Base-by-base conservation (phyloP, 805 yeast genomes). In the Candida ponderosae region DNA sequence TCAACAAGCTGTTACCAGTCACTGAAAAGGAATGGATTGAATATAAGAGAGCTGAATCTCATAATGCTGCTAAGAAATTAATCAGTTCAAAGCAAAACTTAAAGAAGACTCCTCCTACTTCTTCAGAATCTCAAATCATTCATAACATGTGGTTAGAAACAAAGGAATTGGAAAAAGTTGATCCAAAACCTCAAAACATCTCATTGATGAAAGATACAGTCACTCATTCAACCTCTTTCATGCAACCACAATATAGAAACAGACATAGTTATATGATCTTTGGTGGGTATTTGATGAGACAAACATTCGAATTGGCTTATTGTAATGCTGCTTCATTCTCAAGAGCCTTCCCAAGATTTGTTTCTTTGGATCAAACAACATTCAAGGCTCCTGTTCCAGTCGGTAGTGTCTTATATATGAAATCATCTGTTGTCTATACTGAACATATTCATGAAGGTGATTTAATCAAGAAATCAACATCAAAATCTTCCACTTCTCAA, bases 221-320 rank as follows among this genome's bases (percentile, higher is more conserved):
- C 36, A 70, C 84, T 37, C 66, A 73, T 36, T 82, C 95, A 10
- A 85, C 96, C 6, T 72, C 81, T 51, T 79, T 88, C 60, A 90
- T 89, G 90, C 97, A 89, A 62, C 97, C 97, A 2, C 97, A 89
- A 64, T 89, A 88, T 64, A 76, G 97, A 62, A 89, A 89, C 66
- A 76, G 96, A 57, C 96, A 89, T 57, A 83, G 94, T 4, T 86
- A 82, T 62, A 87, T 88, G 86, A 85, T 89, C 33, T 89, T 89
- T 59, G 97, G 97, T 50, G 97, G 97, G 21, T 89, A 89, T 53
- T 65, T 89, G 53, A 73, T 89, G 68, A 77, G 96, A 59, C 95
- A 88, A 62, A 78, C 95, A 3, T 89, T 89, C 57, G 97, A 89
- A 58, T 73, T 89, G 51, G 97, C 96, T 1, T 89, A 88, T 56